Conservation (phyloP, 495 filamentous ascomycete species). For the Cenococcum geophilum region DNA sequence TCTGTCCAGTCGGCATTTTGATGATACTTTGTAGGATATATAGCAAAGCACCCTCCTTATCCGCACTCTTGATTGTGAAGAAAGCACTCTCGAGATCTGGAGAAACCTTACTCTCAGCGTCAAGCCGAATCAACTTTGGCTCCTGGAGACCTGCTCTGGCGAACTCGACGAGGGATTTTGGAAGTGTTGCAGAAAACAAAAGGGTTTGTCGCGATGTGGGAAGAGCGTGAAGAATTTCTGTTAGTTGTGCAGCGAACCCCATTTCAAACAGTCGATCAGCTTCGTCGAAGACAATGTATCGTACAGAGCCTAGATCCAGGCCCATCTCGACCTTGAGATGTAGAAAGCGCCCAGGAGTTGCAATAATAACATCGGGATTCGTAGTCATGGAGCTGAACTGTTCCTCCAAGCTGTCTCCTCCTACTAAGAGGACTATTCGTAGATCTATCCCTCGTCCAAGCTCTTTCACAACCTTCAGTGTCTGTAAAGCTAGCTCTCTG, state of each 20-base stretch:
- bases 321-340: constrained; percentile 95
- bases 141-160: constrained; percentile 89
- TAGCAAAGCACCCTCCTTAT: constrained; percentile 88
- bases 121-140: constrained; percentile 76
- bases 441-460: constrained; percentile 85
- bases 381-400: constrained; percentile 88
- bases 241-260: constrained; percentile 89
- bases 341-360: constrained; percentile 89
- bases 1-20: constrained; percentile 77
- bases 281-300: constrained; percentile 94
- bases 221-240: constrained; percentile 85
- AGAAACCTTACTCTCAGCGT: constrained; percentile 91
- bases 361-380: constrained; percentile 95
- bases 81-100: constrained; percentile 90
- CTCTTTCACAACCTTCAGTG: constrained; percentile 92
- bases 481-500: constrained; percentile 88
- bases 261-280: constrained; percentile 96
- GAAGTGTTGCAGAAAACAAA: constrained; percentile 90
- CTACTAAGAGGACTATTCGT: constrained; percentile 79
- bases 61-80: constrained; percentile 82
- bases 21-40: constrained; percentile 87
- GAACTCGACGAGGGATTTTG: constrained; percentile 90
- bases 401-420: constrained; percentile 92
- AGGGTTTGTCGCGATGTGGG: constrained; percentile 81
- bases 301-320: constrained; percentile 75